These are phyloP conservation scores for Rhytidiadelphus loreus DNA, from an alignment of 225 moss, liverwort and hornwort species.

Conservation along the genomic window DNA sequence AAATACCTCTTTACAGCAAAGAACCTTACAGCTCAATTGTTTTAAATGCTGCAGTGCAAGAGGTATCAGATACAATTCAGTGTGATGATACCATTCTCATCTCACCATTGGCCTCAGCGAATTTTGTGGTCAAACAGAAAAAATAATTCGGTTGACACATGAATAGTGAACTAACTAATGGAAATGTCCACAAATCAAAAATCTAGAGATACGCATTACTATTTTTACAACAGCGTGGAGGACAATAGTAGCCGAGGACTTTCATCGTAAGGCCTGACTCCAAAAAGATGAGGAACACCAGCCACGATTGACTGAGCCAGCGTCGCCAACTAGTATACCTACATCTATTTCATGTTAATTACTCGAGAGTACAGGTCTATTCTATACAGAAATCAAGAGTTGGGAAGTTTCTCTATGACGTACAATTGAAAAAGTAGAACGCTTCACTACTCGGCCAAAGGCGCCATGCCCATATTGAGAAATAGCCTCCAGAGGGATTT, in stretches of 20 bases:
- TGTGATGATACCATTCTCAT: background rate
- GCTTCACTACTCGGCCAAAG: background rate
- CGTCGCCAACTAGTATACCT: background rate
- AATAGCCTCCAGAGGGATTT: background rate
- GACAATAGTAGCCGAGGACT: background rate
- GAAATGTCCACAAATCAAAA: background rate
- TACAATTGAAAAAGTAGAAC: background rate
- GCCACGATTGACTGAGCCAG: background rate
- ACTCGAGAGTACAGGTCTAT: background rate
- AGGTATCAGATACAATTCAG: background rate
- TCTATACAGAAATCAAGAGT: background rate
- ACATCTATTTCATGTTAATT: background rate
- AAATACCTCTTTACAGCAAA: background rate
- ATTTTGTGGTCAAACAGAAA: slow-evolving; percentile 1
- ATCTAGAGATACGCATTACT: background rate
- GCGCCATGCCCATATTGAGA: background rate
- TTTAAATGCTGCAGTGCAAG: slow-evolving; percentile 1
- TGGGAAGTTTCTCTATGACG: background rate
- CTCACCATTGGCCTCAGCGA: background rate
- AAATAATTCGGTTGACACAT: background rate
- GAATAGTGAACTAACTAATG: background rate
- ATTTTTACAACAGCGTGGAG: background rate
- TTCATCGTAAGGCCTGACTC: background rate
- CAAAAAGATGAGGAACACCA: background rate
- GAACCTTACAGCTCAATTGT: background rate